These are phyloP conservation scores for Botrytis tulipae DNA, from an alignment of 2,329 filamentous ascomycete genomes.

Conservation along the genomic window DNA sequence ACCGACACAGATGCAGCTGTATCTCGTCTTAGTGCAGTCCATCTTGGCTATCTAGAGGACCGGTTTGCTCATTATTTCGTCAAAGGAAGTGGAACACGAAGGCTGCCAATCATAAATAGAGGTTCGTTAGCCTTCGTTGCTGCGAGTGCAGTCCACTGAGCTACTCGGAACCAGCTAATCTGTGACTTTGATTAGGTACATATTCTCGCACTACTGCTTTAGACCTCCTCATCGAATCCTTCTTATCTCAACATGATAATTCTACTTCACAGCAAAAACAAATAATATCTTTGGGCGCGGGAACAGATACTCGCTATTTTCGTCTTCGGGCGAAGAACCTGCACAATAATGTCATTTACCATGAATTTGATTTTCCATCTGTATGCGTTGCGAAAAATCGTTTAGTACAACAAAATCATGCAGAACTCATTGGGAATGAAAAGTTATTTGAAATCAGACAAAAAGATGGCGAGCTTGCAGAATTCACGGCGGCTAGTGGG, in stretches of 20 bases:
- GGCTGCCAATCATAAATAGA: slow-evolving; percentile 91
- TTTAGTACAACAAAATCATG: slow-evolving; percentile 23
- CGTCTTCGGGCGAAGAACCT: slow-evolving; percentile 51
- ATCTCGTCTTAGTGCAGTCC: slow-evolving; percentile 84
- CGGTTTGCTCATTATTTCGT: slow-evolving; percentile 73
- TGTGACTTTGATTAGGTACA: slow-evolving; percentile 59
- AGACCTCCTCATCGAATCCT: slow-evolving; percentile 71
- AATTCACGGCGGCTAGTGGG: slow-evolving; percentile 30
- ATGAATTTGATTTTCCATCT: slow-evolving; percentile 85
- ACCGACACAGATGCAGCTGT: slow-evolving; percentile 91
- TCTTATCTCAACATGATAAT: slow-evolving; percentile 49
- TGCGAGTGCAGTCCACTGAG: slow-evolving; percentile 18
- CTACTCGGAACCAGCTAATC: slow-evolving; percentile 3
- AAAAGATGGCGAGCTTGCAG: slow-evolving; percentile 32
- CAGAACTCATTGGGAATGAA: slow-evolving; percentile 6
- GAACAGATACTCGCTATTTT: slow-evolving; percentile 88
- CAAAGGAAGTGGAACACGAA: slow-evolving; percentile 53
- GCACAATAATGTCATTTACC: slow-evolving; percentile 61
- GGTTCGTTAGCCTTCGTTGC: slow-evolving; percentile 50
- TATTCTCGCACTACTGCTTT: slow-evolving; percentile 85
- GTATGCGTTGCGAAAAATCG: slow-evolving; percentile 60
- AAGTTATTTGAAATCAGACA: slow-evolving; percentile 2
- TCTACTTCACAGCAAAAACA: slow-evolving; percentile 52
- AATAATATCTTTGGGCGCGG: slow-evolving; percentile 88
- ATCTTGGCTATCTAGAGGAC: slow-evolving; percentile 80